A percentile compares a stretch with the other conserved stretches of the same genome.
Evolutionary conservation across 805 yeast species (phyloP).

Genomic region (Candida ulmi): DNA sequence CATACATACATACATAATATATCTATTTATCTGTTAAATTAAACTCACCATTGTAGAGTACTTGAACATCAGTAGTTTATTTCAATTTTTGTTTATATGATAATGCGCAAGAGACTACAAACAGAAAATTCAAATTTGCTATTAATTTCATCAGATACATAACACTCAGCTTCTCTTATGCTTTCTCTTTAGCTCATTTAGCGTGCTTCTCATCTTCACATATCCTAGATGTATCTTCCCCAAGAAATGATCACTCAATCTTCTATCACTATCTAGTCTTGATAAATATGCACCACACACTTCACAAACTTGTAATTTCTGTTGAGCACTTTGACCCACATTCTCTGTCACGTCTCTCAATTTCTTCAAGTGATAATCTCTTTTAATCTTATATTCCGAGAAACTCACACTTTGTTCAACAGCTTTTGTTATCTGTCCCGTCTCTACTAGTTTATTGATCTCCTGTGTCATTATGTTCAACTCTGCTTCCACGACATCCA

Average conservation of each 20-base stretch:
- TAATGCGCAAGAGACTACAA: too few relatives aligned
- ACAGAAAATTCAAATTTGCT: too few relatives aligned
- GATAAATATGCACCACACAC: conserved; percentile 88
- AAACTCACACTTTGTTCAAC: conserved; percentile 43
- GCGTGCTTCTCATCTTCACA: conserved; percentile 58
- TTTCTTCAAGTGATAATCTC: conserved; percentile 48
- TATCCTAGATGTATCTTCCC: conserved; percentile 87
- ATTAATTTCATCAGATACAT: too few relatives aligned
- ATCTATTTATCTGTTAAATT: too few relatives aligned
- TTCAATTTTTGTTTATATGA: too few relatives aligned
- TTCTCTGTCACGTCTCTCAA: conserved; percentile 61
- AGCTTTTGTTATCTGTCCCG: conserved; percentile 46
- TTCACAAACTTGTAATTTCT: conserved; percentile 84
- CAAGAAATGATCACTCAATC: conserved; percentile 83
- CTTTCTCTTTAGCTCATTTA: conserved; percentile 16
- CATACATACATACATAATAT: too few relatives aligned
- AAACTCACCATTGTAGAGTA: too few relatives aligned
- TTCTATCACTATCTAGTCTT: conserved; percentile 77
- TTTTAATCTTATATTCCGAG: conserved; percentile 38
- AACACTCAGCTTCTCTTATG: conserved; percentile 1
- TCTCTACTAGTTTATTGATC: conserved; percentile 43
- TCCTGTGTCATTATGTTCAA: conserved; percentile 68
- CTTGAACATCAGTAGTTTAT: too few relatives aligned
- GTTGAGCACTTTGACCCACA: conserved; percentile 82
- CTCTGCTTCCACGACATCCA: conserved; percentile 56